Evolutionary conservation across 371 early-diverging fungal species (phyloP).

Genomic region (Umbelopsis sp.): DNA sequence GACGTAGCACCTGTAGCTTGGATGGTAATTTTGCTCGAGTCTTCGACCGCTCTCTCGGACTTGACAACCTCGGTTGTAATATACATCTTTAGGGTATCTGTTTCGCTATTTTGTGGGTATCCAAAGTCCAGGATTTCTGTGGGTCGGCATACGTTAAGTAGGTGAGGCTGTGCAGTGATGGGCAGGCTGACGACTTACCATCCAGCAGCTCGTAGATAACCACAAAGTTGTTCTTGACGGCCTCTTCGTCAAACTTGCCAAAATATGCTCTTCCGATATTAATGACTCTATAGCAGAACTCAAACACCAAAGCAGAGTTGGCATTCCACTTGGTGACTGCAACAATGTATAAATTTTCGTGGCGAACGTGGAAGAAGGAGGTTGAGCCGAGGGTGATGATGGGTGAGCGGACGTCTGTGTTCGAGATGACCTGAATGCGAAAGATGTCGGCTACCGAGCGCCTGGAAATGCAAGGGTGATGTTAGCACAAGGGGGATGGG

Average conservation of each 20-base stretch:
- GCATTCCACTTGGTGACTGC: slow-evolving; percentile 85
- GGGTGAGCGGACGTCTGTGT: slow-evolving; percentile 88
- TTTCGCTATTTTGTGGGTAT: slow-evolving; percentile 89
- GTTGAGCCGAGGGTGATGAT: slow-evolving; percentile 88
- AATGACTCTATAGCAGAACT: slow-evolving; percentile 81
- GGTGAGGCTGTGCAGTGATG: background rate
- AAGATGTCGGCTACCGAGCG: slow-evolving; percentile 95
- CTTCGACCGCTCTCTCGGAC: slow-evolving; percentile 74
- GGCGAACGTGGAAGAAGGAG: slow-evolving; percentile 87
- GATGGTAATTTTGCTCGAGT: slow-evolving; percentile 83
- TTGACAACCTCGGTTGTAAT: slow-evolving; percentile 89
- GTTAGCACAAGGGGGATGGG: too few relatives aligned
- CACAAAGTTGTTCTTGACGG: slow-evolving; percentile 90
- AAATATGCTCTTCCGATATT: slow-evolving; percentile 82
- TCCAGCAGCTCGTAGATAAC: slow-evolving; percentile 91
- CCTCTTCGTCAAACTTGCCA: slow-evolving; percentile 87
- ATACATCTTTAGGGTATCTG: slow-evolving; percentile 86
- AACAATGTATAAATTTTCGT: slow-evolving; percentile 89
- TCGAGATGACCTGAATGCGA: slow-evolving; percentile 95
- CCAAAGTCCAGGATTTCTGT: slow-evolving; percentile 92
- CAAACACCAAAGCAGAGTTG: slow-evolving; percentile 84
- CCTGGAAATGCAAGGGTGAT: slow-evolving; percentile 44
- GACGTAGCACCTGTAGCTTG: slow-evolving; percentile 91
- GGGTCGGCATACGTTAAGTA: background rate
- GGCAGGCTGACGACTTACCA: slow-evolving; percentile 54